Percentiles rank a stretch among this genome's conserved stretches.
These are phyloP conservation scores for Citrus reticulata DNA, from an alignment of 345 rosid genomes.

Conservation along the genomic window DNA sequence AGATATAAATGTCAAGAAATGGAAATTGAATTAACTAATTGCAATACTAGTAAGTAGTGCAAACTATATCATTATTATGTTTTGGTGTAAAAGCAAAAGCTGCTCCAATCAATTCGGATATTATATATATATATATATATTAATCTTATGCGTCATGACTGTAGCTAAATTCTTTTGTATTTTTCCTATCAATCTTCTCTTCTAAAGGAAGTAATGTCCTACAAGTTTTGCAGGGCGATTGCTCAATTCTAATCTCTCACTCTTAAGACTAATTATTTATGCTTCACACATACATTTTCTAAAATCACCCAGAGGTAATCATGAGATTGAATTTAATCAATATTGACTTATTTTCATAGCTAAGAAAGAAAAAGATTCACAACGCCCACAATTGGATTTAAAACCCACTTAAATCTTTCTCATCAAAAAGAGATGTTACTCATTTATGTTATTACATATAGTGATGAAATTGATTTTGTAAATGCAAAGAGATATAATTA, in stretches of 20 bases:
- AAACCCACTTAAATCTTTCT: not conserved
- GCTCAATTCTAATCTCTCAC: not conserved
- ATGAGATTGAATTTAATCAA: not conserved
- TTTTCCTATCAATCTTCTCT: slow-evolving; percentile 29
- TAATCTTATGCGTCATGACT: slow-evolving; percentile 22
- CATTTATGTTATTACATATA: not conserved
- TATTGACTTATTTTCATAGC: not conserved
- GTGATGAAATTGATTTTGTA: not conserved
- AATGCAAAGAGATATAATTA: not conserved
- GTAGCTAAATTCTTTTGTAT: slow-evolving; percentile 18
- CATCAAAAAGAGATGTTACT: not conserved
- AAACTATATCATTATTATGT: slow-evolving; percentile 16
- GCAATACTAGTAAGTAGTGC: not conserved
- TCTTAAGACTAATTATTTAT: not conserved
- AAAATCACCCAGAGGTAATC: not conserved
- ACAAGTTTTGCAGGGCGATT: not conserved
- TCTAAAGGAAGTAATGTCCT: slow-evolving; percentile 19
- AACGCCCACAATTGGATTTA: not conserved
- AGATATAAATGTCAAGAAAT: not conserved
- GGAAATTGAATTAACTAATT: slow-evolving; percentile 1
- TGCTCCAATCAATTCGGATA: slow-evolving; percentile 1
- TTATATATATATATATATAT: not conserved
- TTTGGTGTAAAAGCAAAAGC: slow-evolving; percentile 34
- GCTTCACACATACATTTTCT: not conserved
- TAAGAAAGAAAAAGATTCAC: not conserved